Percentiles rank a stretch among this genome's conserved stretches.
phyloP scores from a whole-genome alignment of 2,329 filamentous ascomycete genomes.

The Sporothrix pallida region DNA sequence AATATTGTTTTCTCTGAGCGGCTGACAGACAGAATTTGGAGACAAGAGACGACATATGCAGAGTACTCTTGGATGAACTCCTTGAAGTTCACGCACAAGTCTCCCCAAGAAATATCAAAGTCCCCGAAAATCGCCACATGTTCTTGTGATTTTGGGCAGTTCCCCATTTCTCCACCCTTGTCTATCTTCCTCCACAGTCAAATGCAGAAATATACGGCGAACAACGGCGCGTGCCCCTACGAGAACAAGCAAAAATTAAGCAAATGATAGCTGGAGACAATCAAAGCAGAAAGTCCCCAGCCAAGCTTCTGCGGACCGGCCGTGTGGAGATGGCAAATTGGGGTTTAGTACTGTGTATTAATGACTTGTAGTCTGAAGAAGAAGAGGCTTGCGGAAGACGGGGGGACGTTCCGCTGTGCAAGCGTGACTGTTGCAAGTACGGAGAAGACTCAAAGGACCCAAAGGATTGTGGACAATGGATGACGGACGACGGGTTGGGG shows the following conservation, averaged over 20 bases:
- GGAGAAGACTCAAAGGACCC: no score
- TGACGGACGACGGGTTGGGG: no score
- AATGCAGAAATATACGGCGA: constrained; percentile 8
- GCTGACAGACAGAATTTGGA: neutral
- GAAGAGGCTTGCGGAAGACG: neutral
- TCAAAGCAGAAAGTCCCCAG: neutral
- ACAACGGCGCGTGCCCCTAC: neutral
- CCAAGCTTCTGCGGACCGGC: neutral
- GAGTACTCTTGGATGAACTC: neutral
- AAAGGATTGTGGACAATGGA: neutral
- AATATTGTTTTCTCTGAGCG: neutral
- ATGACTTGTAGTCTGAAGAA: no score
- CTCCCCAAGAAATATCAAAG: neutral
- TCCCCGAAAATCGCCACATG: neutral
- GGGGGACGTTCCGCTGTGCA: no score
- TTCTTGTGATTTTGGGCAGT: neutral
- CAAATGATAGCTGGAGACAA: neutral
- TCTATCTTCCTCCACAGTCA: neutral
- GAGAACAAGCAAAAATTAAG: neutral
- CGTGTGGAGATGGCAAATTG: neutral
- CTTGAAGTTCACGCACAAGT: neutral
- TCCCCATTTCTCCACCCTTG: neutral
- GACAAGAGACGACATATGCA: no score
- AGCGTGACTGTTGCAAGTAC: no score
- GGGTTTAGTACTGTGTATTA: neutral